These are phyloP conservation scores for Athelia psychrophila DNA, from an alignment of 1,284 basidiomycete species.

Conservation along the genomic window DNA sequence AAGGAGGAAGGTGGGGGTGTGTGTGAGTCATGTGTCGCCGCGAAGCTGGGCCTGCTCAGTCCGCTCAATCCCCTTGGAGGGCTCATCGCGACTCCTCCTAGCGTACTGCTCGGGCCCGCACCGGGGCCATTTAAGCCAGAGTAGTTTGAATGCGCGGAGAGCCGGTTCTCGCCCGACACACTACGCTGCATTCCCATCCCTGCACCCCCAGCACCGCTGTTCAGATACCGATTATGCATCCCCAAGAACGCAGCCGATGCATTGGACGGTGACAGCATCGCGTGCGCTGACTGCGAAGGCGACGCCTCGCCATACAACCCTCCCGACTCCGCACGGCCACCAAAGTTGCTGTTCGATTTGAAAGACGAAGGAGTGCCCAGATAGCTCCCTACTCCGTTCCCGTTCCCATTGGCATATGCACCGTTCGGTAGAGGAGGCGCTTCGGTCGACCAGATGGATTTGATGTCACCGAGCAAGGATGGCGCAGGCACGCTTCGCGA, in stretches of 20 bases:
- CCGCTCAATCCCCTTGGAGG: background rate
- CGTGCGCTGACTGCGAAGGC: constrained; percentile 34
- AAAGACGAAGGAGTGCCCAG: background rate
- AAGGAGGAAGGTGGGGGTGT: background rate
- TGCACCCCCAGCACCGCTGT: constrained; percentile 11
- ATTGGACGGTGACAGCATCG: constrained; percentile 57
- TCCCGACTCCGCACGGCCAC: constrained; percentile 17
- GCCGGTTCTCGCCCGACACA: background rate
- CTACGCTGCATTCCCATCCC: background rate
- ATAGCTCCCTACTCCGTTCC: background rate
- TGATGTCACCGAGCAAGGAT: constrained; percentile 67
- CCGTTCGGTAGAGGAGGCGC: constrained; percentile 21
- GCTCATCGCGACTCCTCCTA: background rate
- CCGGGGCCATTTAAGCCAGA: background rate
- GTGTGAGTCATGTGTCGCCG: background rate
- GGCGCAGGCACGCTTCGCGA: constrained; percentile 77
- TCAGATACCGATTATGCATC: constrained; percentile 57
- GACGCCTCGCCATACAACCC: constrained; percentile 35
- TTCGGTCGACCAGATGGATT: constrained; percentile 66
- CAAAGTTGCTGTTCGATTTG: constrained; percentile 28
- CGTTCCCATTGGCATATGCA: background rate
- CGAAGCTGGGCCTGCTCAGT: background rate
- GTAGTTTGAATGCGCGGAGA: background rate
- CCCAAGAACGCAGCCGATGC: constrained; percentile 77
- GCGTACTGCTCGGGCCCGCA: background rate